Conservation (phyloP, 495 filamentous ascomycete genomes). For the Tuber indicum region DNA sequence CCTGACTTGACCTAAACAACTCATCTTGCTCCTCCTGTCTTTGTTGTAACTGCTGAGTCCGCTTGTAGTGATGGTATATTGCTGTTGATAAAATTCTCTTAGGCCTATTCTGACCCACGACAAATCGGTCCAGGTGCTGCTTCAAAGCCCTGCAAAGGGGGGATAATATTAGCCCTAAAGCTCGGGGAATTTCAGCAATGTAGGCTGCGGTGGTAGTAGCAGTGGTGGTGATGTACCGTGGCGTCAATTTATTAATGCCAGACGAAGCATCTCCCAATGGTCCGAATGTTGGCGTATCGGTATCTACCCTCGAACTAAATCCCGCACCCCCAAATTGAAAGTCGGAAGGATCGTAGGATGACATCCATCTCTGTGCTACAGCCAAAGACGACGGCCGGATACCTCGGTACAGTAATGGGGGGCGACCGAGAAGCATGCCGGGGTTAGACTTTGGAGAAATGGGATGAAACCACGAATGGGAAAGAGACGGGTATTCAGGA, state of each 20-base stretch:
- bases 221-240: slow-evolving; percentile 26
- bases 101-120: slow-evolving; percentile 92
- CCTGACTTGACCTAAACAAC: slow-evolving; percentile 47
- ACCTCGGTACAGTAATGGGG: slow-evolving; percentile 14
- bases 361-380: slow-evolving; percentile 30
- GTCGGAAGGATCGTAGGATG: slow-evolving; percentile 36
- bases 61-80: slow-evolving; percentile 96
- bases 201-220: not conserved
- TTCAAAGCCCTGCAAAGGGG: slow-evolving; percentile 60
- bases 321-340: slow-evolving; percentile 28
- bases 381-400: slow-evolving; percentile 20
- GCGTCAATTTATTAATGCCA: slow-evolving; percentile 32
- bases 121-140: slow-evolving; percentile 86
- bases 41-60: slow-evolving; percentile 67
- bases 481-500: not conserved
- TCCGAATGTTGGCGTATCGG: slow-evolving; percentile 29
- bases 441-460: not conserved
- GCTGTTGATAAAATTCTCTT: slow-evolving; percentile 90
- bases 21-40: slow-evolving; percentile 73
- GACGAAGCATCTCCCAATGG: slow-evolving; percentile 30
- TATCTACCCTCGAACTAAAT: slow-evolving; percentile 33
- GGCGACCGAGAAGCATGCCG: slow-evolving; percentile 32
- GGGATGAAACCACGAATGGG: not conserved
- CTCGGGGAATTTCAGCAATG: not conserved
- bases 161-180: not conserved